Evolutionary conservation across 371 early-diverging fungal genomes (phyloP).

Genomic region (Mortierella sp.): DNA sequence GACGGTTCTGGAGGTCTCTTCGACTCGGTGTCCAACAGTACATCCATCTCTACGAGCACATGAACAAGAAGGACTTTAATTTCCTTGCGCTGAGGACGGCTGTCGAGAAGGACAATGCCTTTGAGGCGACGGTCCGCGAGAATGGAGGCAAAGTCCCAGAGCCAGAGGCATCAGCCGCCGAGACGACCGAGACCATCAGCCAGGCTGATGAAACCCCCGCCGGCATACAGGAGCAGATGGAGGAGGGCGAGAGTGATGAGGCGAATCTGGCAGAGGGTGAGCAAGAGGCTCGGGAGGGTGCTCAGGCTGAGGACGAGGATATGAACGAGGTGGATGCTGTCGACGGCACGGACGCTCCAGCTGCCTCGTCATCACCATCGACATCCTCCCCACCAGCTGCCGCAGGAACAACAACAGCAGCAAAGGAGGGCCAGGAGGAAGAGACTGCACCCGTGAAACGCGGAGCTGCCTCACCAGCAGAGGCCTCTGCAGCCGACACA

Average conservation of each 20-base stretch:
- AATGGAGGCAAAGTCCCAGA: conserved; percentile 36
- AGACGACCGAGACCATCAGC: background rate
- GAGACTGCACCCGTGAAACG: background rate
- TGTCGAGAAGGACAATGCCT: conserved; percentile 20
- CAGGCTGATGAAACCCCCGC: background rate
- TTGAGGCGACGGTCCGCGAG: conserved; percentile 23
- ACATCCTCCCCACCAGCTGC: background rate
- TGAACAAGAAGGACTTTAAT: background rate
- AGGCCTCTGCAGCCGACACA: background rate
- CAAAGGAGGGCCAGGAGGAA: background rate
- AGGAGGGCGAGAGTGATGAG: background rate
- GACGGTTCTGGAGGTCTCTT: conserved; percentile 40
- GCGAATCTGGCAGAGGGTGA: background rate
- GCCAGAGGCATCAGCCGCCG: background rate
- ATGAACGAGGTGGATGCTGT: conserved; percentile 16
- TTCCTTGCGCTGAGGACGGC: conserved; percentile 17
- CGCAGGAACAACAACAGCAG: background rate
- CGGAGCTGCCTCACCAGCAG: background rate
- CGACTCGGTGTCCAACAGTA: conserved; percentile 41
- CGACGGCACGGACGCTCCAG: no score
- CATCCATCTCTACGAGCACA: conserved; percentile 37
- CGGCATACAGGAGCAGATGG: background rate
- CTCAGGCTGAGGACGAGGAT: conserved; percentile 9
- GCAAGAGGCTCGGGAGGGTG: background rate
- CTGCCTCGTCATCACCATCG: background rate